Base-by-base conservation (phyloP, 2,329 filamentous ascomycete genomes). In the Aspergillus vadensis region DNA sequence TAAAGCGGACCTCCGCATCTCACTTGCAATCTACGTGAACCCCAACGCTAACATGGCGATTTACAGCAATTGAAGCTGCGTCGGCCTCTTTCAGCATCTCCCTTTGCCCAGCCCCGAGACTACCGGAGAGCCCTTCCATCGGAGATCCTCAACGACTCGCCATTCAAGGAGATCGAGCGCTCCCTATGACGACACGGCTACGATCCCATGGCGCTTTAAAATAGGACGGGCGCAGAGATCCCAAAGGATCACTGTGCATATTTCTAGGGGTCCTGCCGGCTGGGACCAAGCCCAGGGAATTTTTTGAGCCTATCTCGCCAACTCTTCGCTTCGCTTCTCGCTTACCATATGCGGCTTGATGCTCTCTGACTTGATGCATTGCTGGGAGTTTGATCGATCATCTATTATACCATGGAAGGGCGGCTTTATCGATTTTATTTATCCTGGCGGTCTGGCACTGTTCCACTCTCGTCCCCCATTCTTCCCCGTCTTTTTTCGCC, bases 101-200 rank as follows among this genome's bases (percentile, higher is more conserved):
- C 76, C n/a, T 77, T 79, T 60, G 72, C 76, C 38, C 75, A 77
- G 55, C 73, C 76, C 25, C 68, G 73, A 64, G 74, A 77, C 62
- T 74, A 76, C 62, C 75, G 72, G 54, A 70, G 75, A 54, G 67
- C 62, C 32, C 63, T 76, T 38, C 73, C 72, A 27, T 75, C 74
- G 56, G 72, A 76, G 56, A 66, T 72, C 64, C 63, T 74, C 30
- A 65, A 65, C 23, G 69, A 72, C 43, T 71, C 68, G n/a, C 62
- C 68, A 21, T 68, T 63, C 60, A 69, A 70, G 52, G 58, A 64
- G 10, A 48, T 61, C 50, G 59, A 58, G 55, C 60, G 65, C 54
- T 59, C 62, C 56, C 59, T 53, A 36, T 63, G 59, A 63, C 43
- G 51, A 58, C 44, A 27, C 30, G 44, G 55, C 49, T 17, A 58